phyloP scores from a whole-genome alignment of 805 yeast genomes.

The Starmerella bombi region DNA sequence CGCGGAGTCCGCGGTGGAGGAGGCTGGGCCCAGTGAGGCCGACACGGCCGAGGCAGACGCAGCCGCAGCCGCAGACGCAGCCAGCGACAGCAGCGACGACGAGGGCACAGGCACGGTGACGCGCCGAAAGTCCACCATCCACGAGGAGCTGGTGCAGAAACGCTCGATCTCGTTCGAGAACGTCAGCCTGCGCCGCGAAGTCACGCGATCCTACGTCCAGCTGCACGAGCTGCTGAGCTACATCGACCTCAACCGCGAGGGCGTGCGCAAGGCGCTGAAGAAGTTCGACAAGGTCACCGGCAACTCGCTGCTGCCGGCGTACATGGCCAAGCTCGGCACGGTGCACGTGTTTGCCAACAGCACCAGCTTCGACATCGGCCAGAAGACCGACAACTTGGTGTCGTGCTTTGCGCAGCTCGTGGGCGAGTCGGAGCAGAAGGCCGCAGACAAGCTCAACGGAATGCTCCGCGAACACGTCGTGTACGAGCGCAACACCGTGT shows the following conservation, averaged over 20 bases:
- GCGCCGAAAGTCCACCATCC: conserved; percentile 14
- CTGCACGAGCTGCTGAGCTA: conserved; percentile 73
- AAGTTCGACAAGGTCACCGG: conserved; percentile 78
- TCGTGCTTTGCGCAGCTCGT: conserved; percentile 43
- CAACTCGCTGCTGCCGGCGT: conserved; percentile 45
- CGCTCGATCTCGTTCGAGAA: conserved; percentile 14
- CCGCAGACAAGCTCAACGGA: conserved; percentile 38
- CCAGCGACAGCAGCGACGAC: conserved; percentile 16
- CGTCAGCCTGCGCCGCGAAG: conserved; percentile 28
- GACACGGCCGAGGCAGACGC: conserved; percentile 1
- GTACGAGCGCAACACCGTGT: conserved; percentile 94
- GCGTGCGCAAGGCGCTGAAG: conserved; percentile 78
- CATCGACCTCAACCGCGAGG: conserved; percentile 73
- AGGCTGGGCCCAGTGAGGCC: neutral
- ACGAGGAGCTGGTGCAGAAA: conserved; percentile 15
- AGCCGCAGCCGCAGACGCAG: too few relatives aligned
- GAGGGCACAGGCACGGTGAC: conserved; percentile 17
- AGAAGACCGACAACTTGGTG: conserved; percentile 40
- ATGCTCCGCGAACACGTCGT: conserved; percentile 82
- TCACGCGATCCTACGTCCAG: conserved; percentile 46
- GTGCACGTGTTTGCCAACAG: conserved; percentile 43
- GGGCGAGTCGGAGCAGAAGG: conserved; percentile 32
- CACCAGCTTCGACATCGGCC: conserved; percentile 39
- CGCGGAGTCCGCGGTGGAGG: neutral
- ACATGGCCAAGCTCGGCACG: conserved; percentile 35